Base-by-base conservation (phyloP, 2,329 filamentous ascomycete species). In the Claviceps sp. region DNA sequence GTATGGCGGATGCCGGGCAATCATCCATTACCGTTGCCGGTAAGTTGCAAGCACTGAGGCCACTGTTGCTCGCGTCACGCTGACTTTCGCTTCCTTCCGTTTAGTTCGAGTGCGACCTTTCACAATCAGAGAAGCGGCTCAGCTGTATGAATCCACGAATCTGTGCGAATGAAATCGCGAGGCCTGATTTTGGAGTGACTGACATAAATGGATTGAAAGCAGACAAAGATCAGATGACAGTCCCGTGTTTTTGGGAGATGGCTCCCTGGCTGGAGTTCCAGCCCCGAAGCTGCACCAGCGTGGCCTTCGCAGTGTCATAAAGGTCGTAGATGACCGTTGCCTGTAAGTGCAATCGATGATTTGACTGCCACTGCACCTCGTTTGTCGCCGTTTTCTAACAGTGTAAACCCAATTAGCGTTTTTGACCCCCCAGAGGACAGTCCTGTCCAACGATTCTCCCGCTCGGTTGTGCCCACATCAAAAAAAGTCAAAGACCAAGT, bases 341-440 rank as follows among this genome's bases (percentile, higher is more conserved):
- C 72, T 98, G 93, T 97, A 78, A 60, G 88, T 76, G 34, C 29
- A 4, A 9, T 4, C n/a, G n/a, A 26, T 22, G 9, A 40, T 13
- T 11, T 13, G 4, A 17, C 39, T 23, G 20, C 37, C 5, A 22
- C 11, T 9, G 13, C 36, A 22, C 45, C 34, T 34, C 22, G 1
- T 13, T 8, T 14, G 8, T 29, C 7, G 13, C 36, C 14, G 20
- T 7, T 22, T 17, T 1, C 46, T 45, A 5, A 47, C 36, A 26
- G 13, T 9, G 4, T 6, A 20, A 2, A n/a, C 11, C 16, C 4
- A 13, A 22, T 23, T 34, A 97, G 93, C 65, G 83, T 98, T 36
- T 98, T 98, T 66, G 93, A 98, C 61, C 93, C 93, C 7, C 93
- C 93, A 43, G 93, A 98, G 68, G 90, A 97, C 64, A 95, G 83